Percentiles rank a stretch among this genome's conserved stretches.
These are phyloP conservation scores for Begonia masoniana DNA, from an alignment of 306 rosid genomes.

Conservation along the genomic window DNA sequence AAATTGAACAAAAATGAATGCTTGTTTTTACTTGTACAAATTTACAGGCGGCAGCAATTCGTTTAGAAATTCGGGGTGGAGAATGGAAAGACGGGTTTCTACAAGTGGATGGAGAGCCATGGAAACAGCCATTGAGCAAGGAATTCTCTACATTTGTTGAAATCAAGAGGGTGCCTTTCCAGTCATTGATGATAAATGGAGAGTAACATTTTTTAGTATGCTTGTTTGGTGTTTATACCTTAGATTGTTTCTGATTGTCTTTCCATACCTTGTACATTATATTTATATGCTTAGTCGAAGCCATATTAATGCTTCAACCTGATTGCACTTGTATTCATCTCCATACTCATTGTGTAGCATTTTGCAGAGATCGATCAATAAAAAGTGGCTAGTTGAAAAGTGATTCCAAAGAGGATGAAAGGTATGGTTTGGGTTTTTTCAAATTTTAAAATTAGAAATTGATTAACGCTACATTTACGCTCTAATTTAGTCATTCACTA, in stretches of 20 bases:
- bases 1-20: constrained; percentile 4
- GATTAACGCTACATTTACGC: no score
- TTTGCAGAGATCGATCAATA: no score
- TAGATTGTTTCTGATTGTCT: neutral
- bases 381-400: no score
- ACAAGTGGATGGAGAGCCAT: constrained; percentile 99
- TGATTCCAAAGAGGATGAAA: no score
- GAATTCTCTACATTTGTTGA: constrained; percentile 73
- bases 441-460: no score
- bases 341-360: no score
- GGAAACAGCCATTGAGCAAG: constrained; percentile 74
- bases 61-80: constrained; percentile 86
- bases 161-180: constrained; percentile 77
- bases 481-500: no score
- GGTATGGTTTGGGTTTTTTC: no score
- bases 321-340: no score
- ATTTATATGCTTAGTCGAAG: no score
- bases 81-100: constrained; percentile 66
- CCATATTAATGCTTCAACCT: no score
- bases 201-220: constrained; percentile 8
- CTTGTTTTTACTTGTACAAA: neutral
- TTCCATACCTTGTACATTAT: neutral
- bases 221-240: neutral
- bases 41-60: constrained; percentile 79
- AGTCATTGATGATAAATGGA: constrained; percentile 61